phyloP scores from a whole-genome alignment of 2,329 filamentous ascomycete species.

The Plenodomus tracheiphilus region DNA sequence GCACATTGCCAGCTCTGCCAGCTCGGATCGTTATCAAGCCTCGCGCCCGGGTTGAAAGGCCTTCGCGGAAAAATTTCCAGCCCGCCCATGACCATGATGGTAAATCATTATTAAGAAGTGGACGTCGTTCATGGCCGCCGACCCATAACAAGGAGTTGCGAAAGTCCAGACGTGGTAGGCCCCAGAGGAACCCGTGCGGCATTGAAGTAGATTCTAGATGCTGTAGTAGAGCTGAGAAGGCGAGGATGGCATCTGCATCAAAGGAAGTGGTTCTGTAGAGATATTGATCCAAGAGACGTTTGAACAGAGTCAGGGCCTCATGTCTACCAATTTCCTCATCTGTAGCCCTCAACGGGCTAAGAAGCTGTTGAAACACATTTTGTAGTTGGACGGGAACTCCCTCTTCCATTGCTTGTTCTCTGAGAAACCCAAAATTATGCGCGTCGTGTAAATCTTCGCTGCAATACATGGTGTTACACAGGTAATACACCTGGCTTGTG shows the following conservation, averaged over 20 bases:
- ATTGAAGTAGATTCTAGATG: not conserved
- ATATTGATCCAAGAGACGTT: not conserved
- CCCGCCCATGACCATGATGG: not conserved
- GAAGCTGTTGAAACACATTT: not conserved
- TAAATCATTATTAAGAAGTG: not conserved
- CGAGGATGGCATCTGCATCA: not conserved
- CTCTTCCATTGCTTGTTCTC: not conserved
- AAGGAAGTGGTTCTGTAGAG: not conserved
- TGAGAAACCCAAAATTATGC: not conserved
- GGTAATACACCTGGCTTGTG: not conserved
- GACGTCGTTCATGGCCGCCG: not conserved
- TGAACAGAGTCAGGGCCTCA: not conserved
- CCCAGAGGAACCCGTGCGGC: not conserved
- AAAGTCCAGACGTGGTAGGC: not conserved
- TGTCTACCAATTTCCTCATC: not conserved
- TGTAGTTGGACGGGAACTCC: not conserved
- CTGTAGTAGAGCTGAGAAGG: not conserved
- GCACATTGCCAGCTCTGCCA: not conserved
- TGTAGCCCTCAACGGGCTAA: not conserved
- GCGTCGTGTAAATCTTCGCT: not conserved
- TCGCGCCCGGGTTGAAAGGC: not conserved
- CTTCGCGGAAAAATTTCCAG: not conserved
- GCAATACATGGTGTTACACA: not conserved
- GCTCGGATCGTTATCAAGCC: not conserved
- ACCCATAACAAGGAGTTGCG: not conserved